phyloP scores from a whole-genome alignment of 768 basidiomycete genomes.

The Kwoniella bestiolae region DNA sequence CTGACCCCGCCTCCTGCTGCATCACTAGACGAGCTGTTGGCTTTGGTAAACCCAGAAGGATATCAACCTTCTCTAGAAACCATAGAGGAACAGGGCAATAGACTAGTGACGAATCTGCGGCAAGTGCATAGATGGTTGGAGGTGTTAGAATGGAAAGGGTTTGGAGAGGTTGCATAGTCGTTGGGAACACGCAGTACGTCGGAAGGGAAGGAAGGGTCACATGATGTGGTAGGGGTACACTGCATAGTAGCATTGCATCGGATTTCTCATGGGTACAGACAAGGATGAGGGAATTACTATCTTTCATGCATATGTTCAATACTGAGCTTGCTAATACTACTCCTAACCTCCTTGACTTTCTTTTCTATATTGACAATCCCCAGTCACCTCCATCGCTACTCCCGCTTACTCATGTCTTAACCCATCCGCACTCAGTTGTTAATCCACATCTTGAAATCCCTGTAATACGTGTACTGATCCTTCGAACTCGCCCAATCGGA shows the following conservation, averaged over 20 bases:
- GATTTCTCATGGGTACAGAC: no score
- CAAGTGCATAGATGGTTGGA: conserved; percentile 39
- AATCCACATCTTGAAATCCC: conserved; percentile 64
- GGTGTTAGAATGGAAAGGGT: conserved; percentile 41
- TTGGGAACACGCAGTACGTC: no score
- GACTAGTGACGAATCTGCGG: conserved; percentile 19
- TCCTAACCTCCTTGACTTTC: no score
- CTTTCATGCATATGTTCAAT: neutral
- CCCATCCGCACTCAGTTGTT: conserved; percentile 39
- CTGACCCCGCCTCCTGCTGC: conserved; percentile 12
- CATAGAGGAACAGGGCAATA: conserved; percentile 28
- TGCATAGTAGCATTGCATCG: no score
- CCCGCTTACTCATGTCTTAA: no score
- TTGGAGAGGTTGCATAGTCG: conserved; percentile 23
- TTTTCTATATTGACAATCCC: no score
- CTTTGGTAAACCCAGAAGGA: conserved; percentile 11
- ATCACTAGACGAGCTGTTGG: conserved; percentile 17
- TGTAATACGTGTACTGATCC: conserved; percentile 79
- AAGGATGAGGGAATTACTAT: no score
- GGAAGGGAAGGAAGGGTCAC: no score
- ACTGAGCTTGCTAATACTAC: no score
- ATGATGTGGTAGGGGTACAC: no score
- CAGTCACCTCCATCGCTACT: no score
- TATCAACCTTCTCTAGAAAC: conserved; percentile 24
- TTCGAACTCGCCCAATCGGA: conserved; percentile 69